A percentile compares a stretch with the other conserved stretches of the same genome.
Evolutionary conservation across 1,284 basidiomycete genomes (phyloP).

Genomic region (Trichosporon faecale): DNA sequence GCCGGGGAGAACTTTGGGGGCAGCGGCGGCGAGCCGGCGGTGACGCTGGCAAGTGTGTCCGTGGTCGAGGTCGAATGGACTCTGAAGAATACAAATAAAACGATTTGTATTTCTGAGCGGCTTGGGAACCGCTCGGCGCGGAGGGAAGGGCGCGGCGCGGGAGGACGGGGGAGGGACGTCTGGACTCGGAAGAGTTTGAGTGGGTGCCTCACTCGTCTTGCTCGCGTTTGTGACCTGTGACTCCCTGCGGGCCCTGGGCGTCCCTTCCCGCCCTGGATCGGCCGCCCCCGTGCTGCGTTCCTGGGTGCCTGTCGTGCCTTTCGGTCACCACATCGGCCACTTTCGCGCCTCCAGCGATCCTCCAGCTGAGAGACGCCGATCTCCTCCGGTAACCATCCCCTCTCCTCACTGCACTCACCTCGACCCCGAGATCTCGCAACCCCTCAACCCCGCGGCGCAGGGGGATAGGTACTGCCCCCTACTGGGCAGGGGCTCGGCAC

Average conservation of each 20-base stretch:
- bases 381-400: slow-evolving; percentile 1
- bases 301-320: neutral
- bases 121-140: neutral
- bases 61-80: neutral
- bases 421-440: neutral
- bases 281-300: slow-evolving; percentile 2
- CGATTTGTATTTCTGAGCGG: neutral
- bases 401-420: neutral
- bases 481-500: neutral
- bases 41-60: neutral
- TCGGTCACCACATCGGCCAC: slow-evolving; percentile 9
- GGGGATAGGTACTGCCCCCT: too few species aligned
- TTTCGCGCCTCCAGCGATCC: neutral
- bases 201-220: slow-evolving; percentile 4
- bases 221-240: neutral
- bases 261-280: slow-evolving; percentile 5
- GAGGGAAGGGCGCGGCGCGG: neutral
- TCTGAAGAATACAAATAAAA: neutral
- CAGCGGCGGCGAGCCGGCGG: neutral
- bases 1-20: neutral
- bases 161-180: neutral
- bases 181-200: neutral
- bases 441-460: neutral
- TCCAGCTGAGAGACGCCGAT: neutral
- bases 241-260: neutral